Percentiles rank a stretch among this genome's conserved stretches.
phyloP scores from a whole-genome alignment of 2,329 filamentous ascomycete species.

The Metarhizium album region DNA sequence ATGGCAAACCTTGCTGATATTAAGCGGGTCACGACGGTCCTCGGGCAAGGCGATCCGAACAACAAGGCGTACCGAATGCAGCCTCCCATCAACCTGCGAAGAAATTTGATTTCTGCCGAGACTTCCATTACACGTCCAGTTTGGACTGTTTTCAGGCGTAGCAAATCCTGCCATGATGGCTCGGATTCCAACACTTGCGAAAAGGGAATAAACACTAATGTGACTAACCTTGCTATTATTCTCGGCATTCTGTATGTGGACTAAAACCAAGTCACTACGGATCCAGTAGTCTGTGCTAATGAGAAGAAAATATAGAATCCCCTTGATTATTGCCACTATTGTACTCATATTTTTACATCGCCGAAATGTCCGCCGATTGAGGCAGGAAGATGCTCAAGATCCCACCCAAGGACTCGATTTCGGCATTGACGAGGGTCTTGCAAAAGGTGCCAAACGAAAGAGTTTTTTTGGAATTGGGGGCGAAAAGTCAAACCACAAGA shows the following conservation, averaged over 20 bases:
- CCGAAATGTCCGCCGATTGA: slow-evolving; percentile 60
- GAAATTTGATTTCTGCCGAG: slow-evolving; percentile 6
- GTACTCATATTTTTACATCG: slow-evolving; percentile 71
- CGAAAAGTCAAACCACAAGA: slow-evolving; percentile 39
- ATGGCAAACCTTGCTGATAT: slow-evolving; percentile 3
- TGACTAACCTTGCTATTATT: slow-evolving; percentile 55
- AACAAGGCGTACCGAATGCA: slow-evolving; percentile 14
- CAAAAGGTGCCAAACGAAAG: slow-evolving; percentile 24
- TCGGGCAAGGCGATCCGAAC: slow-evolving; percentile 10
- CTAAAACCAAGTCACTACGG: neutral
- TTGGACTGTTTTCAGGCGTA: slow-evolving; percentile 8
- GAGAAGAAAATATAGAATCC: slow-evolving; percentile 49
- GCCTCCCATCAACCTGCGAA: slow-evolving; percentile 16
- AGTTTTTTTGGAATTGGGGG: slow-evolving; percentile 40
- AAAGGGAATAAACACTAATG: slow-evolving; percentile 43
- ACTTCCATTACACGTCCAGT: slow-evolving; percentile 2
- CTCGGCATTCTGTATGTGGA: slow-evolving; percentile 58
- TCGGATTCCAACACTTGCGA: slow-evolving; percentile 38
- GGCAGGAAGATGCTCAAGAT: slow-evolving; percentile 70
- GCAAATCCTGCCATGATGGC: slow-evolving; percentile 6
- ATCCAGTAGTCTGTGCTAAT: neutral
- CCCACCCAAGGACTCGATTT: slow-evolving; percentile 90
- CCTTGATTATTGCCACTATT: slow-evolving; percentile 54
- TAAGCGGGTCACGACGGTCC: neutral
- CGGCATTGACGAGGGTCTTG: slow-evolving; percentile 53